Evolutionary conservation across 2,329 filamentous ascomycete genomes (phyloP), one percentile per base, ranked within the genome.

Genomic region (Thelonectria blattea): DNA sequence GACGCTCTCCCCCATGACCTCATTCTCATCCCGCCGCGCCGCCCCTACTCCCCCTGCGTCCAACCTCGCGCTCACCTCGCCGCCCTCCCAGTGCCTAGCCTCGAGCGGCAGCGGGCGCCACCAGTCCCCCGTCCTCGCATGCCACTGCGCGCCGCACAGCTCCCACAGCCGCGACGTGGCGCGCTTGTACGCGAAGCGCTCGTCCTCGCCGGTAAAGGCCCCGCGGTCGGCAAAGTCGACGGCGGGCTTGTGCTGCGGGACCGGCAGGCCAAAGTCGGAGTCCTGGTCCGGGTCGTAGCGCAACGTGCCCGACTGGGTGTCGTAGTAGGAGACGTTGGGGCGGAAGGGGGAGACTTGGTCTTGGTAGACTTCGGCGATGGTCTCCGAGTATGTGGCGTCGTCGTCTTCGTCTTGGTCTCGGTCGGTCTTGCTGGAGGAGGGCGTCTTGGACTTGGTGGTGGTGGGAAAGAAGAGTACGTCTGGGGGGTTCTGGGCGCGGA

Each of bases 391-490:
- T 5, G 78, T 80, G 1, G 76, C 76, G 55, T 82, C 77, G 14
- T 71, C 68, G 56, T 70, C 61, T 5, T 72, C 70, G 42, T 65
- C 59, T 14, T 62, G 59, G 17, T 45, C 52, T 10, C 62, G 9
- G 42, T 51, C 62, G 7, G 45, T 63, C 27, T 30, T 30, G 2
- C 8, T 10, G 5, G 45, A 49, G 5, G 45, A 49, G 5, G 45
- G 7, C 7, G 49, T n/a, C 8, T 42, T 42, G 24, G 69, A 68
- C 27, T 73, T 74, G 64, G 65, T 71, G 64, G 65, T 71, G 59
- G 91, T 88, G 0, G 91, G 91, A 73, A 95, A 94, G 81, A 94
- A 93, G 6, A 93, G 80, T 27, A 88, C 82, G 65, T 94, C 91
- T 0, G 91, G 91, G 0, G 85, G 86, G 2, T 84, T 85, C 42